Evolutionary conservation across 257 asterid species (phyloP).

Genomic region (Solanum tacnaense): DNA sequence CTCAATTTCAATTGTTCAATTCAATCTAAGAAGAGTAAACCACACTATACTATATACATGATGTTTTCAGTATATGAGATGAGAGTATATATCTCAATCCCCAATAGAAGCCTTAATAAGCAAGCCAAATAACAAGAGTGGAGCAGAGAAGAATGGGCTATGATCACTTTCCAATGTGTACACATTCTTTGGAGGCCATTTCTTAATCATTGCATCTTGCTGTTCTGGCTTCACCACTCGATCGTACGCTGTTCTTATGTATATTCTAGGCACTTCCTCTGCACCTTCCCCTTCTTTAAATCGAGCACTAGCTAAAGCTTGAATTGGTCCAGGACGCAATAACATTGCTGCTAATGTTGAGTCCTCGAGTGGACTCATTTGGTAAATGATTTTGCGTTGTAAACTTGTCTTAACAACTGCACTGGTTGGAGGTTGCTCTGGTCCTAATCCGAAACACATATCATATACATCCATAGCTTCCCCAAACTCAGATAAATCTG

Average conservation of each 20-base stretch:
- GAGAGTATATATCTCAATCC: background rate
- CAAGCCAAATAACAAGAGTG: constrained; percentile 35
- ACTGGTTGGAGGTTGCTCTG: constrained; percentile 40
- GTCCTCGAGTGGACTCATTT: constrained; percentile 52
- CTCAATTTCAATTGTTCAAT: background rate
- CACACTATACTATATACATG: background rate
- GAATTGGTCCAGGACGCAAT: constrained; percentile 46
- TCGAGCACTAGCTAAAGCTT: constrained; percentile 32
- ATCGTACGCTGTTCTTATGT: constrained; percentile 36
- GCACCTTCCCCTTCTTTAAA: constrained; percentile 14
- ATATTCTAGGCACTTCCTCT: constrained; percentile 39
- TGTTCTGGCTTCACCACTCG: constrained; percentile 41
- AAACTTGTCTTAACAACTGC: constrained; percentile 21
- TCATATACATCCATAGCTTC: constrained; percentile 33
- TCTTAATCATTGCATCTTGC: constrained; percentile 57
- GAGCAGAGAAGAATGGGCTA: constrained; percentile 55
- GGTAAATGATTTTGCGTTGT: constrained; percentile 36
- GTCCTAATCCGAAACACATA: constrained; percentile 37
- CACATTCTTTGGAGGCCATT: constrained; percentile 45
- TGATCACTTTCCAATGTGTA: constrained; percentile 55
- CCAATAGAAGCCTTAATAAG: constrained; percentile 28
- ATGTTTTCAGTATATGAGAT: background rate
- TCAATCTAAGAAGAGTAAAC: background rate
- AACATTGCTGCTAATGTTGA: constrained; percentile 44
- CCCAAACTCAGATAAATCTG: constrained; percentile 41